Percentiles rank a stretch among this genome's conserved stretches.
These are phyloP conservation scores for Chytridium lagenaria DNA, from an alignment of 371 early-diverging fungal genomes.

Conservation along the genomic window DNA sequence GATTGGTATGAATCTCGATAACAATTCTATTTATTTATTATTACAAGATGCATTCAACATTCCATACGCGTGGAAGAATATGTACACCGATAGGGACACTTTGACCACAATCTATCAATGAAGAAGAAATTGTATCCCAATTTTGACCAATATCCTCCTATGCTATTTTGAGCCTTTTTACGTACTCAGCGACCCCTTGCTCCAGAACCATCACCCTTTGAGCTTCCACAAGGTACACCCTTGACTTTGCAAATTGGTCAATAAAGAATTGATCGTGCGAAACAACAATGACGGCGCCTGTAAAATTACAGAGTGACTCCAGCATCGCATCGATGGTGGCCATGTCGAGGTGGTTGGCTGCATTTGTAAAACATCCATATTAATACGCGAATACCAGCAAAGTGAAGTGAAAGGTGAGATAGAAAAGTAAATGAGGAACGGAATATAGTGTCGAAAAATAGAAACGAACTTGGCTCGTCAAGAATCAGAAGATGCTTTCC, in stretches of 20 bases:
- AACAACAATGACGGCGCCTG: slow-evolving; percentile 61
- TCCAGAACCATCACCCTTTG: slow-evolving; percentile 58
- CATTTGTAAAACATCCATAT: neutral
- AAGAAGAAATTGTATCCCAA: neutral
- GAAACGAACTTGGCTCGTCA: slow-evolving; percentile 71
- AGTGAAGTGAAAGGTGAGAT: too few species aligned
- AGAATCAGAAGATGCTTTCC: slow-evolving; percentile 82
- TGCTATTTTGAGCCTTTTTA: slow-evolving; percentile 12
- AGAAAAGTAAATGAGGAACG: too few species aligned
- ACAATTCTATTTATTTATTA: neutral
- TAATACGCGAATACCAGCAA: too few species aligned
- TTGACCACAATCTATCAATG: neutral
- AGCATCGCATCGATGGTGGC: slow-evolving; percentile 79
- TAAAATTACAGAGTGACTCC: slow-evolving; percentile 52
- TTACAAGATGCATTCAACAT: neutral
- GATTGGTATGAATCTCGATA: neutral
- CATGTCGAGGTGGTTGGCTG: slow-evolving; percentile 79
- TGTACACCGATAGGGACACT: neutral
- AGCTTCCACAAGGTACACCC: slow-evolving; percentile 62
- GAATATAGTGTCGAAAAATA: too few species aligned
- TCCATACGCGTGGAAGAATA: neutral
- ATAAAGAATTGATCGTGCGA: slow-evolving; percentile 64
- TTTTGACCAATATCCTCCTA: too few species aligned
- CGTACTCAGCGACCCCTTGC: slow-evolving; percentile 53
- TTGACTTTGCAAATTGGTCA: slow-evolving; percentile 36